These are phyloP conservation scores for Gardenia jasminoides DNA, from an alignment of 257 asterid genomes.

Conservation along the genomic window DNA sequence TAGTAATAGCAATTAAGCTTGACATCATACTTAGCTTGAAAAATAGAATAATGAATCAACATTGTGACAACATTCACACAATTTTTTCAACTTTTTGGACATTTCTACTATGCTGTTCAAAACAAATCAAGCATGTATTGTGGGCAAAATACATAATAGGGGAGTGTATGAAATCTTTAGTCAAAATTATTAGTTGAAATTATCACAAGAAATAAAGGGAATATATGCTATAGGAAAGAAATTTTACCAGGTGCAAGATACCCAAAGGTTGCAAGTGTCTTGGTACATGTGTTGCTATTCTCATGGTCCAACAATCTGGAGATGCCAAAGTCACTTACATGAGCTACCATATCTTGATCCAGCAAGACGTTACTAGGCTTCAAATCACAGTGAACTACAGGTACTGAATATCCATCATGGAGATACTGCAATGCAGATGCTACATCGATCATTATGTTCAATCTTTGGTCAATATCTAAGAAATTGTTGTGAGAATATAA, in stretches of 20 bases:
- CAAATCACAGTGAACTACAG: background rate
- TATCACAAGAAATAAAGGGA: too few species aligned
- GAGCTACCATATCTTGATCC: background rate
- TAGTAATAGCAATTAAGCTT: too few species aligned
- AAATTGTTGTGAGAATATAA: background rate
- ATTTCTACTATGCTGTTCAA: too few species aligned
- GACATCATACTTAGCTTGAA: too few species aligned
- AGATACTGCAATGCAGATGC: background rate
- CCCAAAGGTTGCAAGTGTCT: background rate
- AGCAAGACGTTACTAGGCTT: background rate
- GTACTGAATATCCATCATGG: background rate
- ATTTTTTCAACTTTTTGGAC: too few species aligned
- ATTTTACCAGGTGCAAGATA: background rate
- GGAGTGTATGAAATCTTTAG: too few species aligned
- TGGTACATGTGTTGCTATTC: background rate
- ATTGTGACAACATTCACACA: too few species aligned
- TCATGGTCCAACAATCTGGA: background rate
- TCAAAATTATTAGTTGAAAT: too few species aligned
- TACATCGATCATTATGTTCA: background rate
- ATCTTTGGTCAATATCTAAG: background rate
- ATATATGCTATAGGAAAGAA: too few species aligned
- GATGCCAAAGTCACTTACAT: background rate
- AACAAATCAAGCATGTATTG: too few species aligned
- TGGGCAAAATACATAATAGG: too few species aligned
- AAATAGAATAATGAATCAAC: too few species aligned